Evolutionary conservation across 495 filamentous ascomycete species (phyloP), one percentile per base, ranked within the genome.

Genomic region (Zalerion maritima): DNA sequence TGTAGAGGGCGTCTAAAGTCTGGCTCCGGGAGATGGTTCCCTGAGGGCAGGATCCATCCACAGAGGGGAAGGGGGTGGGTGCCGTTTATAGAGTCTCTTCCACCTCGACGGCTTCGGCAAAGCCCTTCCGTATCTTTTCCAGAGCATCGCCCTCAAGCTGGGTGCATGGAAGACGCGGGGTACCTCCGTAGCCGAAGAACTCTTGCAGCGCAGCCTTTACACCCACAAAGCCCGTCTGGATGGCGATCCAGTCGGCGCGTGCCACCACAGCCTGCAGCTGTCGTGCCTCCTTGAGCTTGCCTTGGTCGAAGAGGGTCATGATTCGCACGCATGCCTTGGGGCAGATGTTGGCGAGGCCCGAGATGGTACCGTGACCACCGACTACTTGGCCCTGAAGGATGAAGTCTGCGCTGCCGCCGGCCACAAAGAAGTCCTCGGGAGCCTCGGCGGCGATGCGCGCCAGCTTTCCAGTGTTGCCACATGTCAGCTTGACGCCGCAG

Each of bases 351-450:
- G 81, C 82, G 12, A 76, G 71, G 13, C 82, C 82, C 7, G 76
- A 79, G 33, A 89, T 81, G 35, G 82, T 82, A 6, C 81, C 81
- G 26, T 69, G 69, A 1, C 78, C 81, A 2, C 81, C 81, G 1
- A 73, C 75, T 15, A 74, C 67, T 6, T 80, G 60, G 1, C 78
- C 81, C 55, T 86, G 81, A 13, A 81, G 52, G n/a, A 74, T 71
- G 55, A 87, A 86, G 52, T 91, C 82, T 24, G 80, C 81, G 46
- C 81, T 81, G 27, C 81, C 81, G 19, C 81, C 80, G 28, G 78
- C 79, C 1, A 80, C 78, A 45, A 84, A 74, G 55, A 84, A 87
- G 9, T 62, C 65, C 25, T 62, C 54, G 36, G 46, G 47, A 6
- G 48, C 50, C 14, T 64, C 67, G 14, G 73, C 73, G 3, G 76